A percentile compares a stretch with the other conserved stretches of the same genome.
phyloP scores from a whole-genome alignment of 2,329 filamentous ascomycete species.

The Pestalotiopsis sp. region DNA sequence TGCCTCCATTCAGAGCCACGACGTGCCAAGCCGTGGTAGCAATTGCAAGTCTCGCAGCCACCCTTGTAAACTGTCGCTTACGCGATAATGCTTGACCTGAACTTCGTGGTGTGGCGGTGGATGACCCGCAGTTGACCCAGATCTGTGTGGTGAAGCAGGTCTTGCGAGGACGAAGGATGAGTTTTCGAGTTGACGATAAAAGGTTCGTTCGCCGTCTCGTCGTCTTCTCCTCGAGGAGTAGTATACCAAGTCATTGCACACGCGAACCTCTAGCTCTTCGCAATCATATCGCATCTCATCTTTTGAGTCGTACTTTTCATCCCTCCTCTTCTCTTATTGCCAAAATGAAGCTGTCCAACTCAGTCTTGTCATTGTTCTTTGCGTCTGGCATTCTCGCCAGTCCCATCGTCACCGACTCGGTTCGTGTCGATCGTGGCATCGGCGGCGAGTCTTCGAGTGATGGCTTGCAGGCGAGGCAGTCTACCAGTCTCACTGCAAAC shows the following conservation, averaged over 20 bases:
- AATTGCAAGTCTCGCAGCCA: background rate
- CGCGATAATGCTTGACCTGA: background rate
- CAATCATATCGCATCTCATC: background rate
- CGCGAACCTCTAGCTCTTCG: background rate
- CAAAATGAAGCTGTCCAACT: constrained; percentile 4
- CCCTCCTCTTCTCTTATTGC: background rate
- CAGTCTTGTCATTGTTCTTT: background rate
- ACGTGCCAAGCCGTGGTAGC: background rate
- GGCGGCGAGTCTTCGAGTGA: background rate
- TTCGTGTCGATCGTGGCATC: background rate
- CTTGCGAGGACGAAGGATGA: background rate
- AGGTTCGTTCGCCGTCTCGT: background rate
- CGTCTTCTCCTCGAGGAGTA: background rate
- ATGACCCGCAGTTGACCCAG: background rate
- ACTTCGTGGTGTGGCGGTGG: background rate
- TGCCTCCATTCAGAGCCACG: constrained; percentile 7
- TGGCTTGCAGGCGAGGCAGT: constrained; percentile 1
- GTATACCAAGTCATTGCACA: background rate
- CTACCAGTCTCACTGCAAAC: constrained; percentile 25
- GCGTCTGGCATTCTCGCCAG: background rate
- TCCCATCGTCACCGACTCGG: background rate
- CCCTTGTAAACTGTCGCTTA: background rate
- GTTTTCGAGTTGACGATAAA: background rate
- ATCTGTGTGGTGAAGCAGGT: background rate
- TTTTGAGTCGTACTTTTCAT: background rate